Evolutionary conservation across 2,329 filamentous ascomycete genomes (phyloP), one percentile per base, ranked within the genome.

Genomic region (Colletotrichum chlorophyti): DNA sequence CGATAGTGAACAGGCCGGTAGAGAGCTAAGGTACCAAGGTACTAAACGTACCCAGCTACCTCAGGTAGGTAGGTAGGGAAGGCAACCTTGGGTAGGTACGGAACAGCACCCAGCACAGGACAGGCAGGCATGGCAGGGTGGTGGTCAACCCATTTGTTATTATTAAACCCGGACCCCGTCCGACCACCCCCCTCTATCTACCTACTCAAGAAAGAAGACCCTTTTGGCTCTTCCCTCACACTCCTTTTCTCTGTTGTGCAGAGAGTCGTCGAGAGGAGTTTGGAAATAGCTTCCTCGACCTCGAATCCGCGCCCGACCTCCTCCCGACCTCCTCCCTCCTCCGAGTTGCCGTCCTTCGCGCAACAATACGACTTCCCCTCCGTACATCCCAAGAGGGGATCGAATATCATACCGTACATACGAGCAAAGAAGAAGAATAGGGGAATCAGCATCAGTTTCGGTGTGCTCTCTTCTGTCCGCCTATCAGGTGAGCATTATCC

Each of bases 101-200:
- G n/a, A n/a, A n/a, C n/a, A n/a, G n/a, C n/a, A n/a, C n/a, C n/a
- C n/a, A n/a, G n/a, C n/a, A 23, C 17, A 46, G 42, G 42, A 19
- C 26, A 32, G 47, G 24, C 19, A 24, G 35, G n/a, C n/a, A n/a
- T n/a, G 46, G 37, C 52, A 51, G 54, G 46, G 46, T 46, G 53
- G 53, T 35, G 34, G 42, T n/a, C n/a, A n/a, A n/a, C n/a, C 47
- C 53, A 58, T 58, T 64, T 62, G 58, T 64, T 63, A 64, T 64
- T 64, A 63, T 64, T 64, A 64, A 63, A 64, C 62, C 58, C 58
- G 49, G 58, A 58, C 62, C 61, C 61, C 61, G 51, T 63, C 61
- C 62, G 51, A 61, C 65, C 65, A 60, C 60, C 62, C 65, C 63
- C 61, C 54, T 59, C 54, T 32, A 53, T 55, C 54, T 37, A n/a